These are phyloP conservation scores for Pseudoneurospora amorphoporcata DNA, from an alignment of 495 filamentous ascomycete species.

Conservation along the genomic window DNA sequence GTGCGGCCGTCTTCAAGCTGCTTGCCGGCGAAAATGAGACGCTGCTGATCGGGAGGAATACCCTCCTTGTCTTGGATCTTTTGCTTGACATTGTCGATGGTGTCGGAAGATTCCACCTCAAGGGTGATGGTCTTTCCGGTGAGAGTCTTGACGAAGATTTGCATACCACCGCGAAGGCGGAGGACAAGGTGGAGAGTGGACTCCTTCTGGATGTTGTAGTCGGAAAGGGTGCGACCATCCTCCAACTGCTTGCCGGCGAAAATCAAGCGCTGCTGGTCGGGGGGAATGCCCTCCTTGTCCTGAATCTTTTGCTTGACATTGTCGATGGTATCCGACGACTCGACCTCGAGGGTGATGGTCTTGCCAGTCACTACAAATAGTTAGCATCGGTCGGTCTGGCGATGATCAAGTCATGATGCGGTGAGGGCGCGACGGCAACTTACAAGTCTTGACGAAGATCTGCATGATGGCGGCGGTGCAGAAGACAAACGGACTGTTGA, in stretches of 20 bases:
- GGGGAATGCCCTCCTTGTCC: constrained; percentile 98
- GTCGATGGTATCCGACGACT: constrained; percentile 96
- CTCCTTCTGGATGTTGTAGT: constrained; percentile 99
- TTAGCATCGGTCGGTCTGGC: constrained; percentile 13
- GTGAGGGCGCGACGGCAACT: constrained; percentile 35
- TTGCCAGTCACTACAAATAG: constrained; percentile 71
- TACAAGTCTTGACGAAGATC: constrained; percentile 96
- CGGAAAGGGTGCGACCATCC: constrained; percentile 44
- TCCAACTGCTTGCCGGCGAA: constrained; percentile 92
- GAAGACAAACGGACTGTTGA: neutral
- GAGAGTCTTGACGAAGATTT: constrained; percentile 85
- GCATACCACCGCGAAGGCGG: constrained; percentile 97
- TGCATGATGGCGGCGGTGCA: constrained; percentile 53
- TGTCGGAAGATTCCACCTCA: constrained; percentile 91
- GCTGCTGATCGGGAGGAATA: constrained; percentile 89
- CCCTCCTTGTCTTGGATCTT: constrained; percentile 90
- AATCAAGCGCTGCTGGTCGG: constrained; percentile 96
- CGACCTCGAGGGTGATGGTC: constrained; percentile 99
- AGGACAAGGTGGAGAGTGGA: constrained; percentile 92
- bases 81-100: constrained; percentile 87
- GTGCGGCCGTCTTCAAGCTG: constrained; percentile 75
- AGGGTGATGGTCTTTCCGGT: constrained; percentile 98
- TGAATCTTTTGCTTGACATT: constrained; percentile 99
- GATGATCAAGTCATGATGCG: neutral
- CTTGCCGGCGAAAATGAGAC: constrained; percentile 95